Evolutionary conservation across 257 asterid species (phyloP).

Genomic region (Scutellaria baicalensis): DNA sequence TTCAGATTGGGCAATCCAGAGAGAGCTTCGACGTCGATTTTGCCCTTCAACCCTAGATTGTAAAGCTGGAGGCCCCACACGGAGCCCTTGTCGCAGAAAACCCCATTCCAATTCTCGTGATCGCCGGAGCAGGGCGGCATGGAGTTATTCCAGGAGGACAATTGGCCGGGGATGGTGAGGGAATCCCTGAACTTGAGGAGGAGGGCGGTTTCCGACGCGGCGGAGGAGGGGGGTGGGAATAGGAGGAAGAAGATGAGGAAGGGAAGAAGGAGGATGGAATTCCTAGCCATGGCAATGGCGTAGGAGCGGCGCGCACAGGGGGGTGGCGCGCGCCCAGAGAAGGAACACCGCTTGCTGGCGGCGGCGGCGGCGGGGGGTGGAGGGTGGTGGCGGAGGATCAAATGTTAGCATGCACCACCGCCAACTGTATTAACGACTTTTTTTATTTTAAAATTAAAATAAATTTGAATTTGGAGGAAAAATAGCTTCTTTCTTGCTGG

Average conservation of each 20-base stretch:
- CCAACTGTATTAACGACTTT: background rate
- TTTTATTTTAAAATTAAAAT: too few relatives aligned
- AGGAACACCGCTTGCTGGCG: background rate
- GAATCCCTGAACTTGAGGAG: conserved; percentile 39
- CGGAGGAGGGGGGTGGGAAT: background rate
- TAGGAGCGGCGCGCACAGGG: conserved; percentile 27
- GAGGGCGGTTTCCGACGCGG: conserved; percentile 23
- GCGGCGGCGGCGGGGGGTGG: background rate
- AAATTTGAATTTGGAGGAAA: too few relatives aligned
- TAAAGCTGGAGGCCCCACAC: conserved; percentile 65
- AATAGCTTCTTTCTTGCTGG: too few relatives aligned
- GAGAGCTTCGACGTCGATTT: conserved; percentile 50
- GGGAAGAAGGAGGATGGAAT: background rate
- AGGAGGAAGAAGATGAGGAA: background rate
- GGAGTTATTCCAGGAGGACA: conserved; percentile 26
- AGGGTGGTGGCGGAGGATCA: conserved; percentile 16
- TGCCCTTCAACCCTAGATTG: conserved; percentile 55
- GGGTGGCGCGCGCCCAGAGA: conserved; percentile 46
- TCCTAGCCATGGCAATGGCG: conserved; percentile 24
- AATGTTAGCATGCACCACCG: conserved; percentile 10
- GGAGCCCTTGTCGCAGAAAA: conserved; percentile 33
- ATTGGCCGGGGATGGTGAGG: conserved; percentile 13
- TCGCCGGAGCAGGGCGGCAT: conserved; percentile 34
- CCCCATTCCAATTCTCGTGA: conserved; percentile 29
- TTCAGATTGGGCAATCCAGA: conserved; percentile 31